phyloP scores from a whole-genome alignment of 306 rosid genomes.

The Casuarina glauca region DNA sequence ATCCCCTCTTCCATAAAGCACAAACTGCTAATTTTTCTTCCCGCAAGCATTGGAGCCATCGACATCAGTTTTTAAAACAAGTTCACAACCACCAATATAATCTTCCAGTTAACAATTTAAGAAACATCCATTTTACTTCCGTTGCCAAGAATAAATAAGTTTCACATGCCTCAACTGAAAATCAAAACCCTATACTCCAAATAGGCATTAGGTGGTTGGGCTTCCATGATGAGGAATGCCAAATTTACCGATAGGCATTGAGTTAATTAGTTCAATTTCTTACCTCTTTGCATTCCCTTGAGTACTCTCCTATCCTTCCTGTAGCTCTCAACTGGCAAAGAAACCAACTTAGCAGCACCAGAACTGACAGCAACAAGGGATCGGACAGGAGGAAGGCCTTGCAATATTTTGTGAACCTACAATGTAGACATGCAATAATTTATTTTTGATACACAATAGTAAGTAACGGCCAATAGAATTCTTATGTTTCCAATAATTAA shows the following conservation, averaged over 20 bases:
- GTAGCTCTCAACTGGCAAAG: slow-evolving; percentile 90
- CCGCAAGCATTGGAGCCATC: neutral
- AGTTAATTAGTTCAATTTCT: slow-evolving; percentile 22
- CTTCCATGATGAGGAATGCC: neutral
- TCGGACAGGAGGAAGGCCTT: slow-evolving; percentile 78
- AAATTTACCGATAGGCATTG: slow-evolving; percentile 10
- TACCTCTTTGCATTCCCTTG: slow-evolving; percentile 99
- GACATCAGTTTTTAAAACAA: slow-evolving; percentile 3
- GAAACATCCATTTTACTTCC: slow-evolving; percentile 12
- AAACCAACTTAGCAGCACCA: slow-evolving; percentile 87
- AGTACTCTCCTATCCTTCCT: slow-evolving; percentile 86
- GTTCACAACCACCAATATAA: slow-evolving; percentile 14
- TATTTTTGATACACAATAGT: slow-evolving; percentile 2
- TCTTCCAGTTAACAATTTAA: slow-evolving; percentile 7
- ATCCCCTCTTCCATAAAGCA: neutral
- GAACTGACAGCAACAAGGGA: slow-evolving; percentile 80
- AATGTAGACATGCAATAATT: slow-evolving; percentile 20
- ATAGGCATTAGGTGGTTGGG: neutral
- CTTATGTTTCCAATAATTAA: slow-evolving; percentile 22
- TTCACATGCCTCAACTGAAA: neutral
- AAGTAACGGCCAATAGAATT: slow-evolving; percentile 28
- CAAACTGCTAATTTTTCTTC: too few relatives aligned
- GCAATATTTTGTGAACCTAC: slow-evolving; percentile 81
- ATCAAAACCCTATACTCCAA: neutral
- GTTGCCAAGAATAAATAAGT: slow-evolving; percentile 14